Evolutionary conservation across 2,329 filamentous ascomycete genomes (phyloP).

Genomic region (Dothistroma pini): DNA sequence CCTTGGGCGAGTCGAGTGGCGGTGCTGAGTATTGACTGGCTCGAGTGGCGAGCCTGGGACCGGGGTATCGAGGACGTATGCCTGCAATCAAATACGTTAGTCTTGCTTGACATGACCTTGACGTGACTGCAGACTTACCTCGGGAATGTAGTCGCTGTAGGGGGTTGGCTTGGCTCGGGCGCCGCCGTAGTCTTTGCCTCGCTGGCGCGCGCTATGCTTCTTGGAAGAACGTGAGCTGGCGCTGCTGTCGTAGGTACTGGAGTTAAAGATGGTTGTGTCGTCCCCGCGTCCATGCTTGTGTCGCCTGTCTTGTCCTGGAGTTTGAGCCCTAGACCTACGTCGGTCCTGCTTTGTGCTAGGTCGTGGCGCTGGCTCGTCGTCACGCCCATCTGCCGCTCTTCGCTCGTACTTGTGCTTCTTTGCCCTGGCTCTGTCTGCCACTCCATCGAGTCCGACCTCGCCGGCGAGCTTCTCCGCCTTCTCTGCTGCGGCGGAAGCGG

Average conservation of each 20-base stretch:
- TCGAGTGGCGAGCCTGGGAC: slow-evolving; percentile 11
- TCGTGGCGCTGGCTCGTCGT: neutral
- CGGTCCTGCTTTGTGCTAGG: neutral
- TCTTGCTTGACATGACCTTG: neutral
- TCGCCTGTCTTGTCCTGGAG: neutral
- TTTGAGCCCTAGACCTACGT: neutral
- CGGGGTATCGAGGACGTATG: slow-evolving; percentile 5
- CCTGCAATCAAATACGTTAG: neutral
- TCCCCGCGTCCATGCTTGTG: slow-evolving; percentile 5
- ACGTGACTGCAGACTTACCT: slow-evolving; percentile 2
- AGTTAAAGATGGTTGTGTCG: slow-evolving; percentile 6
- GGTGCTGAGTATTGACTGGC: slow-evolving; percentile 13
- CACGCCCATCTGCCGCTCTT: neutral
- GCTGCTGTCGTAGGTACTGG: neutral
- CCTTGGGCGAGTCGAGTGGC: slow-evolving; percentile 7
- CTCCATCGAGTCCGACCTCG: slow-evolving; percentile 4
- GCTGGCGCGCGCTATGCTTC: slow-evolving; percentile 2
- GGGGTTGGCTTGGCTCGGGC: slow-evolving; percentile 11
- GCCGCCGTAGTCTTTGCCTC: slow-evolving; percentile 3
- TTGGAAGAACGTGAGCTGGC: slow-evolving; percentile 3
- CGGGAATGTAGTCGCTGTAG: slow-evolving; percentile 16
- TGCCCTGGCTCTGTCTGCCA: neutral
- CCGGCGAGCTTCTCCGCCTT: slow-evolving; percentile 10
- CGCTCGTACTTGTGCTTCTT: slow-evolving; percentile 7
- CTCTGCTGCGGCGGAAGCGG: slow-evolving; percentile 6